Conservation (phyloP, 2,329 filamentous ascomycete species). For the Fusarium pseudograminearum region DNA sequence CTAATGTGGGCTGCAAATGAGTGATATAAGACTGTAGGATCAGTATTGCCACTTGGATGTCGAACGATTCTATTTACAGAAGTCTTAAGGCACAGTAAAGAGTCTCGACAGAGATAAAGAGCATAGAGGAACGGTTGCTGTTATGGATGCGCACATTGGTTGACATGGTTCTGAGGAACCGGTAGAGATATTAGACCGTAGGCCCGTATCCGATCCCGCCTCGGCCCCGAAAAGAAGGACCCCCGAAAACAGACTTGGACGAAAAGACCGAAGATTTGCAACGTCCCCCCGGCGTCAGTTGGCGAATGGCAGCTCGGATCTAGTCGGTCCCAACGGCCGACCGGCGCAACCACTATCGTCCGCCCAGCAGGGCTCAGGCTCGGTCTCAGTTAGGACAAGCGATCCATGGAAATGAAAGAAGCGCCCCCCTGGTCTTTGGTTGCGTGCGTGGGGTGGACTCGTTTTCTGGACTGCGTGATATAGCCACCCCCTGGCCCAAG, state of each 20-base stretch:
- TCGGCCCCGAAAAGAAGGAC: conserved; percentile 24
- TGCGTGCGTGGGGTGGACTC: neutral
- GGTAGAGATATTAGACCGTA: conserved; percentile 12
- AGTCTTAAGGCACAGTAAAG: too few species aligned
- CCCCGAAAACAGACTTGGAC: conserved; percentile 27
- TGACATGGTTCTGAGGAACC: conserved; percentile 5
- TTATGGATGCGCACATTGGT: neutral
- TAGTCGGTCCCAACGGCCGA: conserved; percentile 37
- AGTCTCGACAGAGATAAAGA: neutral
- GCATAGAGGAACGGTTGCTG: neutral
- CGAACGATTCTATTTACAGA: neutral
- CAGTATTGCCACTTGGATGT: neutral
- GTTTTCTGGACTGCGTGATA: neutral
- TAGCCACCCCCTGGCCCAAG: neutral
- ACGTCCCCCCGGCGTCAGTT: conserved; percentile 15
- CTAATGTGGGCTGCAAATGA: conserved; percentile 1
- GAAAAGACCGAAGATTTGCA: conserved; percentile 30
- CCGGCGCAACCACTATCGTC: conserved; percentile 30
- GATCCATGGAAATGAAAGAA: conserved; percentile 9
- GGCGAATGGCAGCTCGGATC: conserved; percentile 39
- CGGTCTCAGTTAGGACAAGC: conserved; percentile 2
- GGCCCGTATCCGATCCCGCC: conserved; percentile 14
- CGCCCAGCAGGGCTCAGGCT: conserved; percentile 38
- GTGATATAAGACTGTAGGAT: conserved; percentile 10
- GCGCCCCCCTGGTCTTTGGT: neutral